Conservation (phyloP, 2,329 filamentous ascomycete genomes). For the Aspergillus jensenii region DNA sequence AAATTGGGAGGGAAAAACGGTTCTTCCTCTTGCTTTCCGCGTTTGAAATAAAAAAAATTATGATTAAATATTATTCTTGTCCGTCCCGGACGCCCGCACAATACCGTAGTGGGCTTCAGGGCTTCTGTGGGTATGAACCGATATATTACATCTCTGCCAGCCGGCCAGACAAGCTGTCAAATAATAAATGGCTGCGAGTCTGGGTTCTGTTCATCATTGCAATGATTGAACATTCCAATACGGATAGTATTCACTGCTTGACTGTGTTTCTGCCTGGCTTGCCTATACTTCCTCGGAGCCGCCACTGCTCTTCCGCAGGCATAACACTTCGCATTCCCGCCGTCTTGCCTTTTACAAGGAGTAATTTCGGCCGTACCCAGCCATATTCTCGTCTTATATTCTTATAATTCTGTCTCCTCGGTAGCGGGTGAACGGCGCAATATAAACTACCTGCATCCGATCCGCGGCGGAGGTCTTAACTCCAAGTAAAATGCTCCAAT, state of each 20-base stretch:
- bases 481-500: neutral
- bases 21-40: slow-evolving; percentile 13
- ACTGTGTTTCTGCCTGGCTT: neutral
- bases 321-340: neutral
- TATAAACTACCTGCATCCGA: neutral
- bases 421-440: neutral
- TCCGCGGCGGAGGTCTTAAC: neutral
- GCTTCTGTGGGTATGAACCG: slow-evolving; percentile 28
- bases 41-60: slow-evolving; percentile 8
- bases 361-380: neutral
- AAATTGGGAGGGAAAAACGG: slow-evolving; percentile 14
- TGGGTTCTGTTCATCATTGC: neutral
- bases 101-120: slow-evolving; percentile 21
- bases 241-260: neutral
- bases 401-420: neutral
- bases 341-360: neutral
- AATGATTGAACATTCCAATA: neutral
- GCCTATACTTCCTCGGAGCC: neutral
- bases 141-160: slow-evolving; percentile 9
- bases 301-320: neutral
- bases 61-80: slow-evolving; percentile 2
- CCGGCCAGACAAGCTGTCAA: neutral
- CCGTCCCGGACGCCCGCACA: slow-evolving; percentile 23
- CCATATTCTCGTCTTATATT: neutral
- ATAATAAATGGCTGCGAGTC: neutral